Evolutionary conservation across 2,329 filamentous ascomycete genomes (phyloP).

Genomic region (Tolypocladium sp.): DNA sequence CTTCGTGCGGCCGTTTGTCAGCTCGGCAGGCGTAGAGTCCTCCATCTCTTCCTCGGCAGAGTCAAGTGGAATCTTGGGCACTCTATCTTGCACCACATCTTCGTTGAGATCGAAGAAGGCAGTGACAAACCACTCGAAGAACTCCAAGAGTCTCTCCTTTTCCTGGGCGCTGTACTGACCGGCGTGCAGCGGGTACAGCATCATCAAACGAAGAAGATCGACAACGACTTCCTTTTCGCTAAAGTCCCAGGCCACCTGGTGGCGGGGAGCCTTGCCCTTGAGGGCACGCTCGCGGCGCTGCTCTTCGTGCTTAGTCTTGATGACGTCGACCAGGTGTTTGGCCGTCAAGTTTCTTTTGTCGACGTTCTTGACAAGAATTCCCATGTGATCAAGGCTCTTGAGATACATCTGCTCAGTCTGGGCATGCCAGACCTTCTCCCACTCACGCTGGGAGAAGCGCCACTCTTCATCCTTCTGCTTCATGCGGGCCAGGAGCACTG

Average conservation of each 20-base stretch:
- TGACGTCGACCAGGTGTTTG: constrained; percentile 82
- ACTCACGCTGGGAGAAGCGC: constrained; percentile 93
- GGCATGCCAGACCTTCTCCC: constrained; percentile 97
- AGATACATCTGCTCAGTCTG: constrained; percentile 94
- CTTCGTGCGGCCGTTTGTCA: constrained; percentile 58
- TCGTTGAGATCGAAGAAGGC: constrained; percentile 69
- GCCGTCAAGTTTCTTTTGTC: constrained; percentile 89
- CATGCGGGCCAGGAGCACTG: constrained; percentile 76
- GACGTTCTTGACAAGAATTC: constrained; percentile 74
- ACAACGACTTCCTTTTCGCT: constrained; percentile 59
- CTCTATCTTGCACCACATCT: constrained; percentile 56
- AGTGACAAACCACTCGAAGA: constrained; percentile 68
- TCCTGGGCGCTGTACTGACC: constrained; percentile 63
- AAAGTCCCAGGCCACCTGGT: constrained; percentile 72
- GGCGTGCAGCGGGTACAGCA: constrained; percentile 57
- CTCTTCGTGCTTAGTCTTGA: constrained; percentile 89
- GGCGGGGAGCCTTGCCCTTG: constrained; percentile 50
- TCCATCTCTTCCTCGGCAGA: constrained; percentile 72
- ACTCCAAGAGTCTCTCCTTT: constrained; percentile 64
- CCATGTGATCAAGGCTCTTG: constrained; percentile 94
- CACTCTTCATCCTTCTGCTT: constrained; percentile 97
- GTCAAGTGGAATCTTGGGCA: constrained; percentile 60
- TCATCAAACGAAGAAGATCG: constrained; percentile 53
- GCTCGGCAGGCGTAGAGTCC: constrained; percentile 60
- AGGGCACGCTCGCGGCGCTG: constrained; percentile 64